A percentile compares a stretch with the other conserved stretches of the same genome.
Evolutionary conservation across 2,329 filamentous ascomycete genomes (phyloP).

Genomic region (Emmonsiellopsis sp.): DNA sequence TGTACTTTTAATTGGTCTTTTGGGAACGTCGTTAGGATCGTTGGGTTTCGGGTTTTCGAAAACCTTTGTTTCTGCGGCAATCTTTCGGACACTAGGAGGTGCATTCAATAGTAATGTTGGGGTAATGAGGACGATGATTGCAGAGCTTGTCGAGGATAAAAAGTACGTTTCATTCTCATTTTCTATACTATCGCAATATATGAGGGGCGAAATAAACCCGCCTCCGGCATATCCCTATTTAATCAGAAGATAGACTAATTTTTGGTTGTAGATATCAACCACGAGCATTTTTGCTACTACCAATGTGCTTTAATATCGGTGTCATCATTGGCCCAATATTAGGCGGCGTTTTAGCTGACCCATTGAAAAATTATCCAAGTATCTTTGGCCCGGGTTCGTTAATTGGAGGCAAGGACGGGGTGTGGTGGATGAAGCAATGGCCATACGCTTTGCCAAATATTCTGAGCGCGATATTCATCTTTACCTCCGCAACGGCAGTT

Average conservation of each 20-base stretch:
- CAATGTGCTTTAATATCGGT: conserved; percentile 62
- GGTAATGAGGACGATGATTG: conserved; percentile 66
- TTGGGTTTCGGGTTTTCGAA: conserved; percentile 61
- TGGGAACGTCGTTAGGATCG: conserved; percentile 58
- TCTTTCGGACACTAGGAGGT: conserved; percentile 59
- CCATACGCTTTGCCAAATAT: conserved; percentile 64
- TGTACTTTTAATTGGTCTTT: conserved; percentile 66
- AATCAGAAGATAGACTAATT: no score
- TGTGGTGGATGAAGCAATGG: conserved; percentile 55
- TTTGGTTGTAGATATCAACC: conserved; percentile 31
- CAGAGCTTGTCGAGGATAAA: conserved; percentile 62
- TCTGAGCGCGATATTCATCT: conserved; percentile 53
- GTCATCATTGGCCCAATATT: conserved; percentile 51
- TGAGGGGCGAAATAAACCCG: no score
- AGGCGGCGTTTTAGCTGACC: conserved; percentile 61
- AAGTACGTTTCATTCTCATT: conserved; percentile 35
- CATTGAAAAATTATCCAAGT: conserved; percentile 50
- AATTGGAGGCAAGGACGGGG: conserved; percentile 49
- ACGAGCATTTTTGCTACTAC: conserved; percentile 50
- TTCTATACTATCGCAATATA: no score
- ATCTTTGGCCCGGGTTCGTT: conserved; percentile 53
- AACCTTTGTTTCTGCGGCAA: conserved; percentile 53
- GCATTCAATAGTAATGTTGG: conserved; percentile 64
- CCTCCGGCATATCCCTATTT: no score
- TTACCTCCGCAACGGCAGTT: conserved; percentile 45